These are phyloP conservation scores for Diaporthe aspalathi DNA, from an alignment of 2,329 filamentous ascomycete species.

Conservation along the genomic window DNA sequence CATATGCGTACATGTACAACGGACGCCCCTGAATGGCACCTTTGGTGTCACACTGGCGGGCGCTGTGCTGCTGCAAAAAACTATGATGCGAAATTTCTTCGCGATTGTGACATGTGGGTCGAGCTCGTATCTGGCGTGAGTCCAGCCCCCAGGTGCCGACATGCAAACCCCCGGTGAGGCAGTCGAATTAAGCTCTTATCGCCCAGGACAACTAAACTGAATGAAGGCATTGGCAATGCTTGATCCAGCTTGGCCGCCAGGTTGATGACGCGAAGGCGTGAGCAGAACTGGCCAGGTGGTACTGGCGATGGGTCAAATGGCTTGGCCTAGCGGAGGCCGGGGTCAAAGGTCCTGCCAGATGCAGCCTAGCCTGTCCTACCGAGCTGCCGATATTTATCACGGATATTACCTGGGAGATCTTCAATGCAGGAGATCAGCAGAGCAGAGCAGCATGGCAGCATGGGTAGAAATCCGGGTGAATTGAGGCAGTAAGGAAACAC, in stretches of 20 bases:
- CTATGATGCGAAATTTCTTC: slow-evolving; percentile 2
- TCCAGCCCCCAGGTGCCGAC: background rate
- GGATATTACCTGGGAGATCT: slow-evolving; percentile 20
- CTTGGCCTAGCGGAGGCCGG: slow-evolving; percentile 16
- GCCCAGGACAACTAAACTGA: slow-evolving; percentile 16
- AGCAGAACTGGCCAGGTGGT: slow-evolving; percentile 14
- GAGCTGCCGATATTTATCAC: slow-evolving; percentile 19
- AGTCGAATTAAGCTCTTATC: slow-evolving; percentile 26
- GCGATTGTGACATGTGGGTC: background rate
- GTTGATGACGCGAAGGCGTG: slow-evolving; percentile 21
- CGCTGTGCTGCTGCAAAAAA: background rate
- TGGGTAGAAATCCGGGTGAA: slow-evolving; percentile 9
- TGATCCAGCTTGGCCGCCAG: slow-evolving; percentile 1
- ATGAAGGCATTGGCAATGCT: slow-evolving; percentile 23
- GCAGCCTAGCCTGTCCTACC: background rate
- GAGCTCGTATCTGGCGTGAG: background rate
- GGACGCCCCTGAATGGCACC: slow-evolving; percentile 1
- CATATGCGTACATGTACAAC: slow-evolving; percentile 11
- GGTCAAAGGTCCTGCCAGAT: background rate
- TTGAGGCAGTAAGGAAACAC: background rate
- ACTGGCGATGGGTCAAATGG: slow-evolving; percentile 3
- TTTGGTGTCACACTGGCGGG: background rate
- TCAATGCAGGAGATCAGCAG: slow-evolving; percentile 19
- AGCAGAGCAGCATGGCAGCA: background rate
- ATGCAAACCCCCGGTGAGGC: no score